Base-by-base conservation (phyloP, 345 rosid genomes). In the Aethionema arabicum region DNA sequence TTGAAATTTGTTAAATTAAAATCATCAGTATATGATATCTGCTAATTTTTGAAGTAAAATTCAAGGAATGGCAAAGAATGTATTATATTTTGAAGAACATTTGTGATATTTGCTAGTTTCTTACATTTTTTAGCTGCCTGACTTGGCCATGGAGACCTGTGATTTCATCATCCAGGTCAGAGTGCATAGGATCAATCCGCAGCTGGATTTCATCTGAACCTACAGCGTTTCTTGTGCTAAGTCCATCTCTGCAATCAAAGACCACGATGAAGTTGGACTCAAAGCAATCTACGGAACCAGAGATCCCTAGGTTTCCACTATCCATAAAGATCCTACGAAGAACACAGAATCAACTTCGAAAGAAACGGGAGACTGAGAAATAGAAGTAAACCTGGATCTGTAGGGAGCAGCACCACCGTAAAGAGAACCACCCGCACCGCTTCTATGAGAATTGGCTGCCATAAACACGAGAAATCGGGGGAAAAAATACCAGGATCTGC, bases 111-210 rank as follows among this genome's bases (percentile, higher is more conserved):
- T 32, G n/a, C 5, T 52, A 33, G 7, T 15, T 44, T 21, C 67
- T 73, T 46, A 85, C 93, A 44, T 85, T 82, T 70, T 89, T 80
- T 70, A 87, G 77, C 53, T 67, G 93, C 46, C 70, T 79, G 52
- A 87, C 97, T 84, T 90, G 95, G 76, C 82, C 70, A 56, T 75
- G 86, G 40, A 92, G 96, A 61, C 93, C 93, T 3, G 78, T 60
- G 62, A 92, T 85, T 84, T 86, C 93, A 61, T 85, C 91, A 40
- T 92, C 96, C 29, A 87, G 58, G 40, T 92, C 93, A 11, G 81
- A 83, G 44, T 82, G 88, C 84, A 92, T 78, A 21, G 91, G 98
- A 78, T 89, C 98, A 61, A 89, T 89, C 72, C 95, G 77, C 56
- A 92, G 77, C 62, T 92, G 96, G 14, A 89, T 85, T 65, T 92